Evolutionary conservation across 495 filamentous ascomycete species (phyloP), one percentile per base, ranked within the genome.

Genomic region (Neurospora sp.): DNA sequence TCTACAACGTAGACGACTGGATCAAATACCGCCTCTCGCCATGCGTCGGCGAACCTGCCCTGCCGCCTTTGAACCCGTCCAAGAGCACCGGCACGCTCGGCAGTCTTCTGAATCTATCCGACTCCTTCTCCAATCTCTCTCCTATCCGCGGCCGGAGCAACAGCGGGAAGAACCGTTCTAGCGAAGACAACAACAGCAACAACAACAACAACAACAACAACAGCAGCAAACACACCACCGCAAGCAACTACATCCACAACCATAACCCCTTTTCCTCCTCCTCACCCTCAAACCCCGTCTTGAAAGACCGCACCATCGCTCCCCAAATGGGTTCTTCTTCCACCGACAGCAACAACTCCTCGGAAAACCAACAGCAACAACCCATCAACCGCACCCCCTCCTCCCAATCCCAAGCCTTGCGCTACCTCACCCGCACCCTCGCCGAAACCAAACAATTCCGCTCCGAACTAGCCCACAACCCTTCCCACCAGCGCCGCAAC

Each of bases 1-100:
- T 97, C 78, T 98, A 95, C 83, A 84, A 93, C 75, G 81, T 88
- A 2, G 82, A 93, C 4, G 87, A 89, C 68, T 99, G 95, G 95
- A 87, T 91, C 65, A 88, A 93, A 72, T 88, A 94, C 78, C 86
- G 89, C 38, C 87, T 91, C 40, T 95, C 92, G 0, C 95, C 95
- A 0, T 94, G 91, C 79, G 87, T 96, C 69, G 86, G 82, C 7
- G 82, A 82, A 42, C 86, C 87, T 6, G 82, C 89, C 9, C 81
- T 93, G 6, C 92, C 86, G 0, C 78, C 85, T 14, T 72, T 79
- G 2, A 76, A 77, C 73, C 70, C 72, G 2, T 81, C 79, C 39
- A 81, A 76, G 70, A 80, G 76, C 69, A 27, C 74, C 59, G 68
- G 76, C 72, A 73, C 81, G 22, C 76, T 85, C 7, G 78, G 80